Conservation (phyloP, 2,329 filamentous ascomycete genomes). For the Didymosphaeria variabile region DNA sequence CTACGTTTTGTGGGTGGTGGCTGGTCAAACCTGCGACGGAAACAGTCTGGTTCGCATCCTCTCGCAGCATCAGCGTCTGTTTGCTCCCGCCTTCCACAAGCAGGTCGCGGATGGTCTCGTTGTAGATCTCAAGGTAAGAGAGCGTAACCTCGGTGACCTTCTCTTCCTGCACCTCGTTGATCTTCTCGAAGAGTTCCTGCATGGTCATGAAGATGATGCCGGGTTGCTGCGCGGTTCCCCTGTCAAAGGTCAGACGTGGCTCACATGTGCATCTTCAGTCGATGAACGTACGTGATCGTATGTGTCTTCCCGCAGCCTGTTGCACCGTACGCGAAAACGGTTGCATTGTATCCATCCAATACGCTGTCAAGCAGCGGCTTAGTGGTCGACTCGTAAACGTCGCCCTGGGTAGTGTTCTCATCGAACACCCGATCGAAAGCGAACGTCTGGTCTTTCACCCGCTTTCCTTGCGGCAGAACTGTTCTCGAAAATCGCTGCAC, state of each 20-base stretch:
- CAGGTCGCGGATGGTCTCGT: conserved; percentile 96
- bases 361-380: conserved; percentile 91
- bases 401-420: conserved; percentile 88
- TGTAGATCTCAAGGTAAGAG: conserved; percentile 98
- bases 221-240: conserved; percentile 86
- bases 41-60: conserved; percentile 92
- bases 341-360: conserved; percentile 97
- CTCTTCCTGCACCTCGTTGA: conserved; percentile 83
- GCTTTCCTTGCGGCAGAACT: conserved; percentile 81
- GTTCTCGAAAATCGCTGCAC: conserved; percentile 87
- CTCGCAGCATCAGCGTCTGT: conserved; percentile 86
- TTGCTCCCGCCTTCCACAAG: conserved; percentile 86
- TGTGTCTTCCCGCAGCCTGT: conserved; percentile 99
- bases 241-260: conserved; percentile 33
- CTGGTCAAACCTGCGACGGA: conserved; percentile 91
- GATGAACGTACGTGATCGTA: conserved; percentile 71
- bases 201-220: conserved; percentile 99
- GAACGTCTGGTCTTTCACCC: conserved; percentile 97
- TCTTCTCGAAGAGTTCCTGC: conserved; percentile 98
- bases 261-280: conserved; percentile 51
- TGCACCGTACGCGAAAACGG: conserved; percentile 96
- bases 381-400: conserved; percentile 95
- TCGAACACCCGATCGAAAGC: conserved; percentile 97
- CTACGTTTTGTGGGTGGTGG: conserved; percentile 86
- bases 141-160: conserved; percentile 91